phyloP scores from a whole-genome alignment of 2,329 filamentous ascomycete genomes.

The Trichophyton rubrum region DNA sequence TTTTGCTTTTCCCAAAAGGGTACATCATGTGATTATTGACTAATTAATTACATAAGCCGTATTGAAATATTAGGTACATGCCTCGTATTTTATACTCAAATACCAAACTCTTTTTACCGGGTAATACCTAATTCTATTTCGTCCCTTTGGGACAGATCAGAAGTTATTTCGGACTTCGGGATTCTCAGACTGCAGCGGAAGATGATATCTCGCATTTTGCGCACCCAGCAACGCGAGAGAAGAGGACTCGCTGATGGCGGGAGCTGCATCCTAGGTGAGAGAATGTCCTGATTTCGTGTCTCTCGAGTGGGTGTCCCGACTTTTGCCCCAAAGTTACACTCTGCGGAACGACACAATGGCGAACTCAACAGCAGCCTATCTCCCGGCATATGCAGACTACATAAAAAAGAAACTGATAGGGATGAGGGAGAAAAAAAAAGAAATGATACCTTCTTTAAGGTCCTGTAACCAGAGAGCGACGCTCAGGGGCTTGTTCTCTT shows the following conservation, averaged over 20 bases:
- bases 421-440: background rate
- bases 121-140: background rate
- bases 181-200: background rate
- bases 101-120: background rate
- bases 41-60: background rate
- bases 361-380: background rate
- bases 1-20: background rate
- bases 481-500: background rate
- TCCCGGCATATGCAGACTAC: background rate
- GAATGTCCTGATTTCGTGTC: background rate
- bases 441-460: background rate
- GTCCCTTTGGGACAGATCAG: constrained; percentile 1
- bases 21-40: background rate
- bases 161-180: background rate
- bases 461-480: background rate
- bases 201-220: constrained; percentile 3
- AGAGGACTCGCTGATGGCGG: background rate
- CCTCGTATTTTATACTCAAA: background rate
- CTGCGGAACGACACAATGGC: background rate
- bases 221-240: background rate
- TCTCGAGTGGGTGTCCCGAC: background rate
- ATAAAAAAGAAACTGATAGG: background rate
- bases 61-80: background rate
- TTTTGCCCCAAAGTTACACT: constrained; percentile 2
- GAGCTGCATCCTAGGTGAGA: background rate